These are phyloP conservation scores for Pseudocercospora musae DNA, from an alignment of 2,329 filamentous ascomycete species.

Conservation along the genomic window DNA sequence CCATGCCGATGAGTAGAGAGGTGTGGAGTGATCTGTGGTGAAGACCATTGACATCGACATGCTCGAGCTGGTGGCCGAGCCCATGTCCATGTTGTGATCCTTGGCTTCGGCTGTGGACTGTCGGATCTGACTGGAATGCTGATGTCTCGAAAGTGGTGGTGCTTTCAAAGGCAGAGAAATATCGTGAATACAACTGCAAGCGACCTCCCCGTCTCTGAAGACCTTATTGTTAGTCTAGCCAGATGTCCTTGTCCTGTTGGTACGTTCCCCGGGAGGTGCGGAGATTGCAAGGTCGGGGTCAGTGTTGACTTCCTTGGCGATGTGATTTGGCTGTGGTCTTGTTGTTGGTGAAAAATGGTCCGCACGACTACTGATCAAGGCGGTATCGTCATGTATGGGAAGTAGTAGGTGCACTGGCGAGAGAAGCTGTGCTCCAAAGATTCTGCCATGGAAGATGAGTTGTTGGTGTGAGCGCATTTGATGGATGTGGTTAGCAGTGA, in stretches of 20 bases:
- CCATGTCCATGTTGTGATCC: conserved; percentile 17
- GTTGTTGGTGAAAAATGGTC: background rate
- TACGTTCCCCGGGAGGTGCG: background rate
- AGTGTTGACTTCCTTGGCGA: background rate
- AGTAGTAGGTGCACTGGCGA: background rate
- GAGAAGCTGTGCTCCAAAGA: background rate
- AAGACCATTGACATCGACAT: conserved; percentile 59
- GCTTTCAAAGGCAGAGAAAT: background rate
- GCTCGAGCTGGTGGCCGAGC: conserved; percentile 7
- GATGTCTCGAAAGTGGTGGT: background rate
- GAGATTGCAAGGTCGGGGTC: background rate
- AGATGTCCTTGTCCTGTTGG: background rate
- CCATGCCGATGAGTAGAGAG: conserved; percentile 69
- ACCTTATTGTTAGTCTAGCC: background rate
- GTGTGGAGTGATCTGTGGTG: conserved; percentile 59
- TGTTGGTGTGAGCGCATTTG: background rate
- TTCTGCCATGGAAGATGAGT: background rate
- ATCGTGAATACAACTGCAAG: background rate
- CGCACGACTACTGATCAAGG: background rate
- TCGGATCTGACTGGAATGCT: background rate
- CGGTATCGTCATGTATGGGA: background rate
- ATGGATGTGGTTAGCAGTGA: background rate
- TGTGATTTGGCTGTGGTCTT: background rate
- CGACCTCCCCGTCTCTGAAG: background rate
- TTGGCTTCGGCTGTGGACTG: background rate